Conservation (phyloP, 228 moss, liverwort and hornwort species). For the Sphagnum fallax region DNA sequence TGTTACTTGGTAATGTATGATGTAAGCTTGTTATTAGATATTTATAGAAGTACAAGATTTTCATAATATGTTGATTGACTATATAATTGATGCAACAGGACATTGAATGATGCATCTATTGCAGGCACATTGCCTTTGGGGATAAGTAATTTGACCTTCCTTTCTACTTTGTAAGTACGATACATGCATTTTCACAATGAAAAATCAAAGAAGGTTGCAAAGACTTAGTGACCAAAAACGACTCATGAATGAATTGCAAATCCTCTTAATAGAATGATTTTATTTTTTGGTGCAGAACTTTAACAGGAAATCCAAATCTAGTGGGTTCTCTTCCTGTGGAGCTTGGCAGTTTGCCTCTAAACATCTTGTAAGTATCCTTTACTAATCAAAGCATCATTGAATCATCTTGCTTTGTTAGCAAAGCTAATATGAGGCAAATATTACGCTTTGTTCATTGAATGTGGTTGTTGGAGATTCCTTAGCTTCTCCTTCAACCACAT, state of each 20-base stretch:
- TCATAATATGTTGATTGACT: too few relatives aligned
- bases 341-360: background rate
- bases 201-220: background rate
- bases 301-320: background rate
- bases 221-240: background rate
- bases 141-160: constrained; percentile 9
- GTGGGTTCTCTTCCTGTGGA: background rate
- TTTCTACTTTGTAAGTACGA: constrained; percentile 17
- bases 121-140: constrained; percentile 15
- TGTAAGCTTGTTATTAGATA: background rate
- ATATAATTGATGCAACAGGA: constrained; percentile 7
- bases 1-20: background rate
- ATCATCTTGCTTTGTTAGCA: too few relatives aligned
- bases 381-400: too few relatives aligned
- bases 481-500: too few relatives aligned
- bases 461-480: too few relatives aligned
- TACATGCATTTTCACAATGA: background rate
- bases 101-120: constrained; percentile 17
- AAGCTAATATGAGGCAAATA: too few relatives aligned
- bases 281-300: constrained; percentile 1
- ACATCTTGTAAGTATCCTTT: constrained; percentile 5
- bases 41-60: too few relatives aligned
- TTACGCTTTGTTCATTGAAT: too few relatives aligned
- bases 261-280: background rate
- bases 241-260: background rate